phyloP scores from a whole-genome alignment of 148 eudicot species.

The Suaeda aralocaspica region DNA sequence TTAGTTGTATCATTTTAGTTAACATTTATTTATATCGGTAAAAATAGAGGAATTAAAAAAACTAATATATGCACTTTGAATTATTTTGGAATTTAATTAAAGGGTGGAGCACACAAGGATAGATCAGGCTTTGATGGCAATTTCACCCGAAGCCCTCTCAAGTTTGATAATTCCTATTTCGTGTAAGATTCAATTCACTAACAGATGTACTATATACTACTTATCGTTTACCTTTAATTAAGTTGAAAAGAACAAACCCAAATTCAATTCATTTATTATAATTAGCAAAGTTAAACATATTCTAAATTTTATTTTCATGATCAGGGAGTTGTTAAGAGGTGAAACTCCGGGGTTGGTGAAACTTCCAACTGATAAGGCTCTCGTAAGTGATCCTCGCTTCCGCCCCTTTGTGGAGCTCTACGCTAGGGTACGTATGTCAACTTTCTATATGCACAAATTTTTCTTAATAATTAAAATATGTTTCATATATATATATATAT shows the following conservation, averaged over 20 bases:
- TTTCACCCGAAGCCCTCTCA: slow-evolving; percentile 69
- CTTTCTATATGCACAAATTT: background rate
- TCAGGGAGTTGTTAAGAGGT: slow-evolving; percentile 66
- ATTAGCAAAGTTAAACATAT: no score
- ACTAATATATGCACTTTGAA: no score
- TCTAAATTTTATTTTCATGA: no score
- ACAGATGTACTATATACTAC: no score
- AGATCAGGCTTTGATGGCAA: slow-evolving; percentile 82
- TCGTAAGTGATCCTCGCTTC: slow-evolving; percentile 55
- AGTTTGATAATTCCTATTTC: slow-evolving; percentile 82
- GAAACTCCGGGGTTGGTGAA: slow-evolving; percentile 57
- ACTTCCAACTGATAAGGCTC: slow-evolving; percentile 70
- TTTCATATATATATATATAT: no score
- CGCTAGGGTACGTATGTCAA: slow-evolving; percentile 46
- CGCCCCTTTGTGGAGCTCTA: slow-evolving; percentile 54
- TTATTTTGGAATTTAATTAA: background rate
- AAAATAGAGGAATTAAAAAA: no score
- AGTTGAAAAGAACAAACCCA: no score
- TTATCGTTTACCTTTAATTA: no score
- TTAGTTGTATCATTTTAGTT: no score
- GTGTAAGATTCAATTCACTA: slow-evolving; percentile 37
- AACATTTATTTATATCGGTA: no score
- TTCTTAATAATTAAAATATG: no score
- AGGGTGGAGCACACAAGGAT: slow-evolving; percentile 83
- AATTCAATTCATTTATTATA: no score